phyloP scores from a whole-genome alignment of 805 yeast species.

The Zygoascus biomembranicola region DNA sequence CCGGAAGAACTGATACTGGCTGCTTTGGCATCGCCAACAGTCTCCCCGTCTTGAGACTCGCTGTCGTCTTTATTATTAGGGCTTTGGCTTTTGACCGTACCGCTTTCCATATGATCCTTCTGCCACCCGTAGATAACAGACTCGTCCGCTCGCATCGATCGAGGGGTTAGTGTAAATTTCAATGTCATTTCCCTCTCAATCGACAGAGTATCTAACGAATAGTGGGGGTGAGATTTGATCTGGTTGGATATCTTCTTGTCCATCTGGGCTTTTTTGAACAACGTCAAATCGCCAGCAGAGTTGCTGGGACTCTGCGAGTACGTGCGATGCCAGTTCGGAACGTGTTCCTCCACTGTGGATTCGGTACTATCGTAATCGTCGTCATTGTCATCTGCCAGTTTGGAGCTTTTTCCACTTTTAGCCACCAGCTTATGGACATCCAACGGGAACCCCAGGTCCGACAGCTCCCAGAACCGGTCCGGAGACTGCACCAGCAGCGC shows the following conservation, averaged over 20 bases:
- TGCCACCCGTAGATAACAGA: conserved; percentile 24
- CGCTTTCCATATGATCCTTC: conserved; percentile 17
- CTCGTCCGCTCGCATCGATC: conserved; percentile 22
- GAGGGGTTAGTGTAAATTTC: conserved; percentile 21
- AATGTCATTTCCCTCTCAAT: conserved; percentile 19
- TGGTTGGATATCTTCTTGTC: neutral
- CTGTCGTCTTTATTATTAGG: neutral
- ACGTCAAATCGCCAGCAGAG: neutral
- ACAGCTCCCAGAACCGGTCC: conserved; percentile 18
- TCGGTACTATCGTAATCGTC: neutral
- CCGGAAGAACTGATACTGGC: neutral
- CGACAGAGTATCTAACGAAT: neutral
- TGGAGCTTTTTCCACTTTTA: neutral
- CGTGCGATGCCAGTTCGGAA: neutral
- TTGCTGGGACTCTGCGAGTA: neutral
- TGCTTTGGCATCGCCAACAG: conserved; percentile 5
- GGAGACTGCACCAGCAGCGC: conserved; percentile 12
- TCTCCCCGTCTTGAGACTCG: neutral
- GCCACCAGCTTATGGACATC: neutral
- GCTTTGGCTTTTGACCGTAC: conserved; percentile 2
- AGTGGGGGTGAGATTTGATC: neutral
- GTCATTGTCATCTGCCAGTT: neutral
- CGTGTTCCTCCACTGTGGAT: neutral
- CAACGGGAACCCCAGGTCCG: conserved; percentile 21
- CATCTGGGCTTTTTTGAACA: neutral